phyloP scores from a whole-genome alignment of 208 protist genomes.

The Phytomonas sp. region DNA sequence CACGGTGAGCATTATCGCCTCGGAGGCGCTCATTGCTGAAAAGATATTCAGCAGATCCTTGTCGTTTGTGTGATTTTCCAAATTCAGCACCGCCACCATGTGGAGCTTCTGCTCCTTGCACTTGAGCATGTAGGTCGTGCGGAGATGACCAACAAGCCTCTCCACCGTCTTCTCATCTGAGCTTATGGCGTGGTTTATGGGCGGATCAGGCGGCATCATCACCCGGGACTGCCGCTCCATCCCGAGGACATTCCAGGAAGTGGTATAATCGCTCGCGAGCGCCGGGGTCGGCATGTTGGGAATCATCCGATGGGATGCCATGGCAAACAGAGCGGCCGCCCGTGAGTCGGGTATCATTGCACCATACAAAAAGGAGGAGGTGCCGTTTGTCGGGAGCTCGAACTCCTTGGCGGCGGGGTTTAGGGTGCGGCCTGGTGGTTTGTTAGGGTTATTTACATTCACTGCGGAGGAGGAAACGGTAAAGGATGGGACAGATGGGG shows the following conservation, averaged over 20 bases:
- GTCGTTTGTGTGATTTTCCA: slow-evolving; percentile 56
- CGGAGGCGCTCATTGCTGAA: slow-evolving; percentile 55
- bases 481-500: not conserved
- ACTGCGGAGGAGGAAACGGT: not conserved
- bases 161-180: not conserved
- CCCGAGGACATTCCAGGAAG: not conserved
- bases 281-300: not conserved
- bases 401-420: slow-evolving; percentile 44
- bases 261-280: not conserved
- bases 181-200: not conserved
- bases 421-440: slow-evolving; percentile 8
- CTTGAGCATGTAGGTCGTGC: slow-evolving; percentile 20
- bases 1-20: slow-evolving; percentile 43
- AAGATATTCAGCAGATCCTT: slow-evolving; percentile 58
- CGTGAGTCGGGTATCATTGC: not conserved
- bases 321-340: not conserved
- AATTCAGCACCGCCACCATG: slow-evolving; percentile 71
- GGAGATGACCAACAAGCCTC: slow-evolving; percentile 11
- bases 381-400: slow-evolving; percentile 13
- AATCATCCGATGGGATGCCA: slow-evolving; percentile 1
- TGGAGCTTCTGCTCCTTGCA: slow-evolving; percentile 29
- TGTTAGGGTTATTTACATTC: not conserved
- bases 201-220: not conserved
- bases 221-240: not conserved
- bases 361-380: not conserved